Base-by-base conservation (phyloP, 2,329 filamentous ascomycete species). In the Exophiala sp. region DNA sequence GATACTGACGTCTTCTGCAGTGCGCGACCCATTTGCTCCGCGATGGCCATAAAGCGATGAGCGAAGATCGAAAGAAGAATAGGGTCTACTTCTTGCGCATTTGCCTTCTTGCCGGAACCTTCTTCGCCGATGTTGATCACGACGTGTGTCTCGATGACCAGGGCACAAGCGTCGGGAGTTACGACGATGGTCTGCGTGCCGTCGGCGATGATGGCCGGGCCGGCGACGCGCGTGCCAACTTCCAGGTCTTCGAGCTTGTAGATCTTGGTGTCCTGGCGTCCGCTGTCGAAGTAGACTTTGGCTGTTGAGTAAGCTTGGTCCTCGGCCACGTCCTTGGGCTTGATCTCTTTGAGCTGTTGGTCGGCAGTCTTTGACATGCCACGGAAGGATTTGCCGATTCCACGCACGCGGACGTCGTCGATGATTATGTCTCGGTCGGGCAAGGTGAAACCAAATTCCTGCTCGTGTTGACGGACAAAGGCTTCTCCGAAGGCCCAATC, bases 381-480 rank as follows among this genome's bases (percentile, higher is more conserved):
- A 49, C 88, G 80, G 68, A 91, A 92, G 42, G 89, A 92, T 77
- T 91, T 95, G 43, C 89, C 91, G 58, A 96, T 95, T 11, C 90
- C 90, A 52, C 92, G 81, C 4, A 91, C 88, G 38, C 91, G 85
- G 2, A 96, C 88, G 68, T 96, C 91, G 59, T 96, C 91, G 6
- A 96, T 80, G 42, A 96, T 91, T 50, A 96, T 89, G 62, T 96
- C 89, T 51, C 91, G 80, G 55, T 95, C 88, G 20, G 84, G 84
- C 2, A 96, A 76, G 0, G 88, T 95, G 66, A 96, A 96, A 0
- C 91, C 91, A 66, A 96, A 96, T 66, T 96, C 91, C 66, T 94
- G 91, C 48, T 90, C 85, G 66, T 96, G 91, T 63, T 95, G 89
- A 63, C 85, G 84, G 32, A 95, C 77, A 65, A 97, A 96, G 0